Evolutionary conservation across 1,284 basidiomycete genomes (phyloP), one percentile per base, ranked within the genome.

Genomic region (Singerocomus inundabilis): DNA sequence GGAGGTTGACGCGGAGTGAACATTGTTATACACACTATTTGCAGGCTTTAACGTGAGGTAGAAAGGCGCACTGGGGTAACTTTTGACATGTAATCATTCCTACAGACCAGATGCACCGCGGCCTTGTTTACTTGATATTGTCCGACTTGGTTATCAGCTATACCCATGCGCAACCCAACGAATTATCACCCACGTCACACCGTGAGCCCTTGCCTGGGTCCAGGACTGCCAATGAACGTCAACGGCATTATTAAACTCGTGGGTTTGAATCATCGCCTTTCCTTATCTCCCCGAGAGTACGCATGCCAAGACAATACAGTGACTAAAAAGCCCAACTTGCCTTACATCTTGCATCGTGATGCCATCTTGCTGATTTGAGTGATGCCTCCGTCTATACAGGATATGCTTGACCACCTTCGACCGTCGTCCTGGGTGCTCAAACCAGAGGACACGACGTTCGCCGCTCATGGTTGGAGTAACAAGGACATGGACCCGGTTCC

Each of bases 401-500:
- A 32, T 36, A 33, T 21, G 12, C n/a, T 53, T 12, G n/a, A 44
- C 45, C 28, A 67, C 35, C n/a, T 66, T 47, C 64, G 53, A 26
- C 68, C 63, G 7, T 66, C 68, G 2, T 39, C 41, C 16, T 80
- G 79, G 79, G 70, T 55, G 5, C 70, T 80, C n/a, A 73, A 78
- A 56, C 73, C 72, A 9, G 72, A 74, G 52, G 60, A 77, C 18
- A 76, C 75, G n/a, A 78, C 76, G 11, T 79, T 80, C 52, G 81
- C 81, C 8, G 71, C 61, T 33, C 67, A 70, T 57, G 70, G 74
- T 59, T 85, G 84, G 84, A 86, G 82, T 57, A 89, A 89, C 67
- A 79, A 79, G 57, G 85, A 89, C 59, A 86, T 88, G 83, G 86
- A 89, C 56, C 85, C 86, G 2, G 83, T 86, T n/a, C 82, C 84